Conservation (phyloP, 2,329 filamentous ascomycete genomes). For the Apiospora kogelbergensis region DNA sequence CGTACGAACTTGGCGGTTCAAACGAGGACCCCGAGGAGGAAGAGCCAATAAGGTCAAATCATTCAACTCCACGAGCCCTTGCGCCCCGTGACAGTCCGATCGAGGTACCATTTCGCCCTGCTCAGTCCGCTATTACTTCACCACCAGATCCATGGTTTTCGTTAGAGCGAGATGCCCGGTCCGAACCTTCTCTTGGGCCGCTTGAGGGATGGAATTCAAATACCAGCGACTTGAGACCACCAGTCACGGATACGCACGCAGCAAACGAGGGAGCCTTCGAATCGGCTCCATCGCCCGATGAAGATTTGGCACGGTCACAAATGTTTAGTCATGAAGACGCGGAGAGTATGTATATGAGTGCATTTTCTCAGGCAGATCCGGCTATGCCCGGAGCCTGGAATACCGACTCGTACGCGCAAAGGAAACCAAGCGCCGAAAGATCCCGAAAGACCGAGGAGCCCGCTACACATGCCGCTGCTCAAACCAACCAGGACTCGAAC, state of each 20-base stretch:
- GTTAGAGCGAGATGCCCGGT: constrained; percentile 32
- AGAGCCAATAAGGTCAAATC: constrained; percentile 32
- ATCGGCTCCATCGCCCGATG: constrained; percentile 22
- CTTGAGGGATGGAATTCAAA: background rate
- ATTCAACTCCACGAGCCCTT: constrained; percentile 53
- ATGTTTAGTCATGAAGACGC: constrained; percentile 79
- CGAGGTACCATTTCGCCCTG: constrained; percentile 25
- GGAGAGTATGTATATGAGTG: constrained; percentile 85
- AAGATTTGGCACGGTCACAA: constrained; percentile 62
- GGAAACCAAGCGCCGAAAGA: background rate
- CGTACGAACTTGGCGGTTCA: constrained; percentile 48
- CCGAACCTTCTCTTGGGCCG: constrained; percentile 36
- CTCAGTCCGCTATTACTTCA: constrained; percentile 33
- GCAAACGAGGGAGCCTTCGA: background rate
- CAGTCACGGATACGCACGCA: background rate
- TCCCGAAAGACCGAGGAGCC: background rate
- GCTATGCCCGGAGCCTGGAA: constrained; percentile 56
- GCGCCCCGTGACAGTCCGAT: constrained; percentile 34
- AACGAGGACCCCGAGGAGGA: constrained; percentile 33
- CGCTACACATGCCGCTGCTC: background rate
- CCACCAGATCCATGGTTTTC: constrained; percentile 33
- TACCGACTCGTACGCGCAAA: constrained; percentile 29
- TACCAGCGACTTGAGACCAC: background rate
- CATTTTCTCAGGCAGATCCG: constrained; percentile 52
- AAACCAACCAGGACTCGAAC: background rate